These are phyloP conservation scores for Trichoderma aggressivum DNA, from an alignment of 2,329 filamentous ascomycete genomes.

Conservation along the genomic window DNA sequence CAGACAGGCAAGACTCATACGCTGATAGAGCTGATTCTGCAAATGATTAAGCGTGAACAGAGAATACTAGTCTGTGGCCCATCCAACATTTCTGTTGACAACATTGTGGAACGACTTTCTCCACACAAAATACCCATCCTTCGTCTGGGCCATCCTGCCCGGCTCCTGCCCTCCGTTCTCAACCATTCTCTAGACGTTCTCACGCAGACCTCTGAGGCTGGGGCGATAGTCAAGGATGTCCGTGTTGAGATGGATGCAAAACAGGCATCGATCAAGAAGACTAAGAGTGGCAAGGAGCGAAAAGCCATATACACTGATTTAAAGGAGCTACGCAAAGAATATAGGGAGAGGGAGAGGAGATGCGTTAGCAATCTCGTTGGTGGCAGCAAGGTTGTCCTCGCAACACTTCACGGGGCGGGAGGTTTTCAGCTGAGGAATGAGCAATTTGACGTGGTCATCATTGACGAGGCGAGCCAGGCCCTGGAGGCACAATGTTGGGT, in stretches of 20 bases:
- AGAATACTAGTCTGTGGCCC: slow-evolving; percentile 91
- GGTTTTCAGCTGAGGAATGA: slow-evolving; percentile 77
- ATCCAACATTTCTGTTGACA: slow-evolving; percentile 96
- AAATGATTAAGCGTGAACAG: slow-evolving; percentile 69
- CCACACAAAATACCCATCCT: slow-evolving; percentile 83
- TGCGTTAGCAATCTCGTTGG: slow-evolving; percentile 75
- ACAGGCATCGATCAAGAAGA: slow-evolving; percentile 84
- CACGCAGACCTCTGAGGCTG: slow-evolving; percentile 86
- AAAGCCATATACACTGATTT: slow-evolving; percentile 81
- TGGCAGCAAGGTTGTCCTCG: slow-evolving; percentile 81
- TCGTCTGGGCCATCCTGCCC: slow-evolving; percentile 86
- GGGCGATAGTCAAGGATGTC: slow-evolving; percentile 83
- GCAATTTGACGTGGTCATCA: slow-evolving; percentile 87
- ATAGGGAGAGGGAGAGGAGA: slow-evolving; percentile 74
- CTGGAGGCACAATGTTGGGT: slow-evolving; percentile 98
- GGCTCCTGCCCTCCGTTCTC: slow-evolving; percentile 81
- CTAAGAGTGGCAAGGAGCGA: slow-evolving; percentile 73
- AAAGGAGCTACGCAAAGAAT: slow-evolving; percentile 83
- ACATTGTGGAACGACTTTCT: slow-evolving; percentile 89
- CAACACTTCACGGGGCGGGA: slow-evolving; percentile 89
- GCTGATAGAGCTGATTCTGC: slow-evolving; percentile 90
- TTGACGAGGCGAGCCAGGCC: slow-evolving; percentile 94
- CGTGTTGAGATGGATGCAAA: slow-evolving; percentile 90
- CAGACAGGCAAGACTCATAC: slow-evolving; percentile 95
- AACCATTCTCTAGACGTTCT: slow-evolving; percentile 88